Base-by-base conservation (phyloP, 2,329 filamentous ascomycete species). In the Ascocoryne sarcoides region DNA sequence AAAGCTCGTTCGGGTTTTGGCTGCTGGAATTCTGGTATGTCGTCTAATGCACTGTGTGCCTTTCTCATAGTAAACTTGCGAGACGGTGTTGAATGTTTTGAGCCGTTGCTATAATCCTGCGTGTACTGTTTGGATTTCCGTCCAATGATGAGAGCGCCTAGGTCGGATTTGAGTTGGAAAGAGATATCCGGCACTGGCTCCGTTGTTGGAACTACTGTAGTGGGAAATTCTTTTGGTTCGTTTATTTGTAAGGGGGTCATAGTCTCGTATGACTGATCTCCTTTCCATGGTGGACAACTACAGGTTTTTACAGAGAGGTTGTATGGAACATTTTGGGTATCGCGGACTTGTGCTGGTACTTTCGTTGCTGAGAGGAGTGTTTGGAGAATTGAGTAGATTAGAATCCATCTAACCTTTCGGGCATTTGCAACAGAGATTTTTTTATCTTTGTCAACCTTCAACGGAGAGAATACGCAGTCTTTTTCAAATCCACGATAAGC, bases 351-450 rank as follows among this genome's bases (percentile, higher is more conserved):
- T 4, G 65, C 56, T 0, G 84, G 79, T 0, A 73, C 66, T 23
- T 71, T 65, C 1, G 76, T 80, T 28, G 78, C 77, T 39, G 75
- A 75, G 8, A 73, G 70, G 1, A 92, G 68, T n/a, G 78, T 79
- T 57, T 92, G 85, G 42, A 86, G 71, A 3, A 77, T 71, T 14
- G 77, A 72, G 53, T 90, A 90, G 5, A 90, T 71, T 26, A 89
- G 57, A 20, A 89, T 74, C 84, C 84, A 92, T 29, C 84, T 71
- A 12, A 88, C 73, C 59, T 87, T 89, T 30, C 85, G 76, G 1
- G 76, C 82, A 47, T 90, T 84, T 7, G 71, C 65, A 9, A 76
- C 62, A 0, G 73, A 71, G 1, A 81, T 57, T 53, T 75, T 78
- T 26, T 77, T 73, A 23, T 59, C 44, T 42, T 74, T 76, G 43